Evolutionary conservation across 2,329 filamentous ascomycete species (phyloP).

Genomic region (Trichoderma arundinaceum): DNA sequence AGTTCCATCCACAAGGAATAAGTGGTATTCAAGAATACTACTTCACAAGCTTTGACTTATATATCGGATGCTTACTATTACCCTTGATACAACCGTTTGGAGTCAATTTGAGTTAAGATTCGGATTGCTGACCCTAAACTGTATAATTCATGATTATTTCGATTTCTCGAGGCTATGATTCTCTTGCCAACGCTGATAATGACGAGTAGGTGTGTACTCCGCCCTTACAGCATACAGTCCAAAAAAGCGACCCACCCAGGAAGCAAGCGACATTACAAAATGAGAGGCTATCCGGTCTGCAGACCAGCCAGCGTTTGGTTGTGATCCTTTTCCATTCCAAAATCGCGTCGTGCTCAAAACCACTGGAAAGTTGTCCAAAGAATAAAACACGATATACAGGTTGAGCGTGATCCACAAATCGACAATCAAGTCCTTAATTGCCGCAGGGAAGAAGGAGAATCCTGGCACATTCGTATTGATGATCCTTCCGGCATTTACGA

Average conservation of each 20-base stretch:
- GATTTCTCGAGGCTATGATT: constrained; percentile 4
- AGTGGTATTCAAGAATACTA: not conserved
- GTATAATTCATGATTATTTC: not conserved
- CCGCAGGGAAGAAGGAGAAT: constrained; percentile 25
- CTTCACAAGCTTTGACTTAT: too few species aligned
- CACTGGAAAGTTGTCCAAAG: constrained; percentile 43
- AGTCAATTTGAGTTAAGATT: not conserved
- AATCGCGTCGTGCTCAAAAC: constrained; percentile 34
- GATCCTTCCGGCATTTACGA: constrained; percentile 39
- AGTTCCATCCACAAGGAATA: not conserved
- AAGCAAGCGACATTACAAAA: constrained; percentile 29
- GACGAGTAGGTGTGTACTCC: constrained; percentile 30
- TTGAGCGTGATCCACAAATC: constrained; percentile 42
- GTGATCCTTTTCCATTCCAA: constrained; percentile 18
- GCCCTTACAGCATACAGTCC: constrained; percentile 27
- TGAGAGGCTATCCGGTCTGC: constrained; percentile 31
- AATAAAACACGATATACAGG: constrained; percentile 40
- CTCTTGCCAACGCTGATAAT: constrained; percentile 24
- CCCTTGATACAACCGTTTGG: too few species aligned
- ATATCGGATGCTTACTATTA: too few species aligned
- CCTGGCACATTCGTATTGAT: constrained; percentile 5
- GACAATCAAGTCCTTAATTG: constrained; percentile 34
- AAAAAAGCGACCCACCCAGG: constrained; percentile 29
- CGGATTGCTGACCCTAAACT: not conserved
- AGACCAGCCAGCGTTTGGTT: constrained; percentile 4